Evolutionary conservation across 176 grass and related monocot species (phyloP), one percentile per base, ranked within the genome.

Genomic region (Rhynchospora tenuis): DNA sequence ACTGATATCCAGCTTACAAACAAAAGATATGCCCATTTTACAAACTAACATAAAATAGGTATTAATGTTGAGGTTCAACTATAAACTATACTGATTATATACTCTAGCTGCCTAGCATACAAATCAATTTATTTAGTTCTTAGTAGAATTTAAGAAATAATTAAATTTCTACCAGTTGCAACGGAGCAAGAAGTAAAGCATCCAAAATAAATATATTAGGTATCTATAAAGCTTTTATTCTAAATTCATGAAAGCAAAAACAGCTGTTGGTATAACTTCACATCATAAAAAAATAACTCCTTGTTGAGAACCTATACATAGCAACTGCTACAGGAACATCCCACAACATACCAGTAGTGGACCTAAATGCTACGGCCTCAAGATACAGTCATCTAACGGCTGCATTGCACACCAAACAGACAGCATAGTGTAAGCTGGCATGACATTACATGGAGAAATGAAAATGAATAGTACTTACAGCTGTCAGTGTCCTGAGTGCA

Each of bases 401-500:
- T 73, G 43, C 19, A 73, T 73, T 47, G 44, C 69, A 48, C 1
- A 45, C 17, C 38, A 14, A 16, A 76, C 14, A 76, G 48, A 22
- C 72, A 55, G 23, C 24, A 76, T 76, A 55, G 23, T 27, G 54
- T 76, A 56, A 55, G 3, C 54, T 76, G 73, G 13, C 8, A 9
- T 17, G 24, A 5, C 0, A 28, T 29, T 43, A 55, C 50, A 17
- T 55, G 6, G 27, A 19, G 3, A 56, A 55, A 27, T 42, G 16
- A 52, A 50, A 56, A 76, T 27, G 2, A 9, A 77, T 4, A 19
- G 50, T 28, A 56, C 59, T 64, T 89, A 89, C 95, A 98, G 82
- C 78, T 91, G 9, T 94, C 87, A 26, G 89, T 73, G 66, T 98
- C 90, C 38, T 98, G 85, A 72, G 87, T 86, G 86, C 92, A 98